Evolutionary conservation across 129 eudicot genomes (phyloP).

Genomic region (Kitagawia praeruptora): DNA sequence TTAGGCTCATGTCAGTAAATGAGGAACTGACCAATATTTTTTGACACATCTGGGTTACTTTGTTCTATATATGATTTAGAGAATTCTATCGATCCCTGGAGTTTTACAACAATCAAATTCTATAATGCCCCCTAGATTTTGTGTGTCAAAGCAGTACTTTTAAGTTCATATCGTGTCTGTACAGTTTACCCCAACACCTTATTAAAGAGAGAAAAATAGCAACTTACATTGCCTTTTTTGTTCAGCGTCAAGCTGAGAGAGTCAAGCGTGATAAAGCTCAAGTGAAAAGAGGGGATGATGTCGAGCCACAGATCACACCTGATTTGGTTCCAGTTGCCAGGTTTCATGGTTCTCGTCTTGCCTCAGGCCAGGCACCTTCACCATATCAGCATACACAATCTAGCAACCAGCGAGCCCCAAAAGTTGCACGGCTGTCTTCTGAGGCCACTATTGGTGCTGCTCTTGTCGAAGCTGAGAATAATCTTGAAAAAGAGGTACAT

Average conservation of each 20-base stretch:
- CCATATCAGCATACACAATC: slow-evolving; percentile 17
- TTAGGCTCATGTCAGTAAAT: not conserved
- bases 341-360: slow-evolving; percentile 96
- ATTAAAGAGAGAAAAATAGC: not conserved
- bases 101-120: not conserved
- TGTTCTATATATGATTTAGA: not conserved
- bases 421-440: slow-evolving; percentile 52
- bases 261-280: slow-evolving; percentile 80
- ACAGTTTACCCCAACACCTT: not conserved
- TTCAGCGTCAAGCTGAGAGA: slow-evolving; percentile 89
- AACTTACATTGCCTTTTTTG: slow-evolving; percentile 1
- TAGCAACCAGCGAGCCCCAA: slow-evolving; percentile 28
- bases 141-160: not conserved
- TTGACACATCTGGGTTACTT: not conserved
- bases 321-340: slow-evolving; percentile 83
- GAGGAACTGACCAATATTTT: not conserved
- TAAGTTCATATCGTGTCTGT: not conserved
- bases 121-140: not conserved
- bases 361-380: slow-evolving; percentile 76
- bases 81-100: not conserved
- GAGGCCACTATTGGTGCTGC: slow-evolving; percentile 88
- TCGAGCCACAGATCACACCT: slow-evolving; percentile 54
- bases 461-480: slow-evolving; percentile 81
- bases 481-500: slow-evolving; percentile 75
- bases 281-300: slow-evolving; percentile 76